Base-by-base conservation (phyloP, 257 asterid species). In the Pogostemon cablin region DNA sequence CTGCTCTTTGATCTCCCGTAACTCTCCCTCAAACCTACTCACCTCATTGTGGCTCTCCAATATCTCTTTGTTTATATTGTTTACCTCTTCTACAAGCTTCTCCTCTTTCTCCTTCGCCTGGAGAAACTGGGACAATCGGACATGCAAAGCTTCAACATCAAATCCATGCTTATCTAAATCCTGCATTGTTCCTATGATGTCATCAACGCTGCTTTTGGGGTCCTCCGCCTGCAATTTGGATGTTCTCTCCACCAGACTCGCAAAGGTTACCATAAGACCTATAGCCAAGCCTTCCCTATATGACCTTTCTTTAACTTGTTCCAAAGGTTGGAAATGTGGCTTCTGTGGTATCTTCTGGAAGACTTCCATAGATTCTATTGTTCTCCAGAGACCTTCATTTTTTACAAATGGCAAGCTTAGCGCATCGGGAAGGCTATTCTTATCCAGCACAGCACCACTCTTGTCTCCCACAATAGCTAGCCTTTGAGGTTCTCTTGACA, bases 241-340 rank as follows among this genome's bases (percentile, higher is more conserved):
- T 42, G 79, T 72, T 72, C 69, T 88, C 41, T 85, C 96, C 37
- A 86, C 95, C 62, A 81, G 61, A 32, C 84, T 77, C 53, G 83
- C 56, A 72, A 85, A 95, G 6, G 81, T 85, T 0, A 89, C 96
- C 98, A 89, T 95, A 61, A 7, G 79, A 43, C 91, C 97, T 54
- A 92, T 79, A 58, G 98, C 98, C 69, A 81, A 66, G 40, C 97
- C 95, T 76, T 90, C 98, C 4, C 97, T 93, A 10, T 38, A 59
- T 3, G 79, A 67, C 74, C 90, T 80, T 77, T 90, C 97, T 76
- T 78, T 85, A 17, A 62, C 68, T 6, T 76, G 37, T 50, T 58
- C 72, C 74, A 92, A 67, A 34, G 97, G 93, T 62, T 25, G 68
- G 75, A 92, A 92, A 83, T 92, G 98, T n/a, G 98, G 96, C 46